Conservation (phyloP, 164 flowering plant species). For the Sedum album region DNA sequence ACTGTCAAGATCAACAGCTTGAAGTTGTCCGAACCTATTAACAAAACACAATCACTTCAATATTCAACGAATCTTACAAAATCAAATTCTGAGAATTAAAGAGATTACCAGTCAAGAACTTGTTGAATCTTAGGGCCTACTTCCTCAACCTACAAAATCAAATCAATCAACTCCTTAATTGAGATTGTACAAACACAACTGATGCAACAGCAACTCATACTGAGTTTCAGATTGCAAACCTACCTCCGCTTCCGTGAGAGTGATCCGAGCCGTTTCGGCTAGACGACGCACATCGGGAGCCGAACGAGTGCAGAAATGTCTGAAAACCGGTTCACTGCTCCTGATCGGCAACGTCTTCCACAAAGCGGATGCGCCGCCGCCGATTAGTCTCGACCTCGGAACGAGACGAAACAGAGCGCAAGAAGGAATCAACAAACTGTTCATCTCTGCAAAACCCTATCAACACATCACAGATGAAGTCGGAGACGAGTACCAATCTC, state of each 20-base stretch:
- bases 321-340: background rate
- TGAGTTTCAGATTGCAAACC: background rate
- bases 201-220: background rate
- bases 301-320: background rate
- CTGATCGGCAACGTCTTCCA: background rate
- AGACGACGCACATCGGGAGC: conserved; percentile 55
- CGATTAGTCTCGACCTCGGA: background rate
- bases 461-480: background rate
- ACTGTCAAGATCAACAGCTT: too few relatives aligned
- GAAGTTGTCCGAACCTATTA: too few relatives aligned
- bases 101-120: conserved; percentile 69
- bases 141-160: background rate
- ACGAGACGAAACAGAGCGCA: background rate
- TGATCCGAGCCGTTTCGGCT: conserved; percentile 81
- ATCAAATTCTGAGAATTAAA: background rate
- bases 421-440: conserved; percentile 1
- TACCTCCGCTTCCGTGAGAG: conserved; percentile 66
- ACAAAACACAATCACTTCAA: too few relatives aligned
- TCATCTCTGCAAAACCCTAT: conserved; percentile 5
- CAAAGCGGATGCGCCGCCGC: background rate
- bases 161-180: background rate
- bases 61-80: too few relatives aligned
- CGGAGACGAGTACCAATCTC: background rate
- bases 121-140: conserved; percentile 16
- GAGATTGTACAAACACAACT: background rate